phyloP scores from a whole-genome alignment of 495 filamentous ascomycete genomes.

The Neurospora sp. region DNA sequence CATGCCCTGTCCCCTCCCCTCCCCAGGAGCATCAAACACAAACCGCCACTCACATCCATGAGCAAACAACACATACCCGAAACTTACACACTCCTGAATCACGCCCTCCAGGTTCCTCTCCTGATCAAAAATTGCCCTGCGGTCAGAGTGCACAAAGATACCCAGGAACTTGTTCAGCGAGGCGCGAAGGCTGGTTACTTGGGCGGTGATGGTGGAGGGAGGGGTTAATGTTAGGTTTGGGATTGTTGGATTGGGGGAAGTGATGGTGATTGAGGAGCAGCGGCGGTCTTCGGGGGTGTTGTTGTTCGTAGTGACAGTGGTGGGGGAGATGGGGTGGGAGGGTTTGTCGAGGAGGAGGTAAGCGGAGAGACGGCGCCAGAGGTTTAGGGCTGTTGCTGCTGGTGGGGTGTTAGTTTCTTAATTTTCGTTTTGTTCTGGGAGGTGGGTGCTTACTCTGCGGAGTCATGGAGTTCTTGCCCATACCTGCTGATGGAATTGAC shows the following conservation, averaged over 20 bases:
- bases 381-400: constrained; percentile 21
- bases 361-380: constrained; percentile 26
- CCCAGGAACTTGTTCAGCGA: constrained; percentile 20
- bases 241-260: neutral
- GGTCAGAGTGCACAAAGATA: constrained; percentile 17
- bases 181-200: constrained; percentile 17
- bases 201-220: constrained; percentile 15
- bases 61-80: constrained; percentile 26
- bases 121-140: constrained; percentile 19
- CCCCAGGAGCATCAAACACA: neutral
- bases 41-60: constrained; percentile 23
- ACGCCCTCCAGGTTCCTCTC: constrained; percentile 24
- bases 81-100: constrained; percentile 20
- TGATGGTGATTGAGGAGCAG: neutral
- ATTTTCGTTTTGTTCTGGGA: too few relatives aligned
- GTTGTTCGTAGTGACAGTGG: neutral
- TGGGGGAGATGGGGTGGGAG: neutral
- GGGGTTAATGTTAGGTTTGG: constrained; percentile 16
- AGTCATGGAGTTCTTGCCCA: neutral
- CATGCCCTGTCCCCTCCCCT: neutral
- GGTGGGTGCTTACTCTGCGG: constrained; percentile 1
- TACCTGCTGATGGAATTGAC: constrained; percentile 13
- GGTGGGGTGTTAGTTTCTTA: neutral
- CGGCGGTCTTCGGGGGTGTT: neutral
- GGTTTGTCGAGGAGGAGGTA: constrained; percentile 17